phyloP scores from a whole-genome alignment of 768 basidiomycete genomes.

The Tricholoma furcatifolium region DNA sequence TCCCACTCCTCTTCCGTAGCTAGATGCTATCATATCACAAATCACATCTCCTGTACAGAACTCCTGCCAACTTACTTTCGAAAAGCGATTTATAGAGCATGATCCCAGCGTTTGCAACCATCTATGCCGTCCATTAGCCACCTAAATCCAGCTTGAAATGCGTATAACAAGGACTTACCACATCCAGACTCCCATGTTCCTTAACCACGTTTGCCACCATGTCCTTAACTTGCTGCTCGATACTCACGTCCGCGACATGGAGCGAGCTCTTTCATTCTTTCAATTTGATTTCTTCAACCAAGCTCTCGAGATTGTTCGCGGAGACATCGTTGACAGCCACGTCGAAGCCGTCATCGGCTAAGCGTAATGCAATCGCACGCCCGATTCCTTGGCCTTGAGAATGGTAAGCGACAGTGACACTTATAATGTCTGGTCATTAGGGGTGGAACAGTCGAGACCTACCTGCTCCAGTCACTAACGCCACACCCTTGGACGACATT shows the following conservation, averaged over 20 bases:
- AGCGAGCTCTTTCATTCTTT: conserved; percentile 16
- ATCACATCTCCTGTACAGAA: neutral
- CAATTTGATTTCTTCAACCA: conserved; percentile 20
- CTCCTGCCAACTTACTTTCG: conserved; percentile 13
- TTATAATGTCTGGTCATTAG: too few relatives aligned
- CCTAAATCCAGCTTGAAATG: too few relatives aligned
- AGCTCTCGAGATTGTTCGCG: neutral
- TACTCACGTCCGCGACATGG: conserved; percentile 20
- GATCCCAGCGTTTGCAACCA: conserved; percentile 34
- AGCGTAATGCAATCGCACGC: conserved; percentile 18
- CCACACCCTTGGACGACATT: conserved; percentile 13
- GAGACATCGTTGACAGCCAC: conserved; percentile 36
- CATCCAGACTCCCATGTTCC: conserved; percentile 25
- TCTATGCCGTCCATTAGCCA: conserved; percentile 14
- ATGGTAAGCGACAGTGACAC: too few relatives aligned
- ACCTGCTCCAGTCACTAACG: conserved; percentile 17
- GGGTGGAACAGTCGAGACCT: too few relatives aligned
- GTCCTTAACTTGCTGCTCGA: conserved; percentile 20
- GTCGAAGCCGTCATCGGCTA: conserved; percentile 20
- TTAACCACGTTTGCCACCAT: conserved; percentile 19
- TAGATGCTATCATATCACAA: conserved; percentile 1
- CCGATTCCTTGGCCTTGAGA: conserved; percentile 20
- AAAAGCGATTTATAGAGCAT: conserved; percentile 14
- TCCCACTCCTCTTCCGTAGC: conserved; percentile 40
- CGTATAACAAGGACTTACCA: too few relatives aligned